phyloP scores from a whole-genome alignment of 768 basidiomycete genomes.

The Phallus indusiatus region DNA sequence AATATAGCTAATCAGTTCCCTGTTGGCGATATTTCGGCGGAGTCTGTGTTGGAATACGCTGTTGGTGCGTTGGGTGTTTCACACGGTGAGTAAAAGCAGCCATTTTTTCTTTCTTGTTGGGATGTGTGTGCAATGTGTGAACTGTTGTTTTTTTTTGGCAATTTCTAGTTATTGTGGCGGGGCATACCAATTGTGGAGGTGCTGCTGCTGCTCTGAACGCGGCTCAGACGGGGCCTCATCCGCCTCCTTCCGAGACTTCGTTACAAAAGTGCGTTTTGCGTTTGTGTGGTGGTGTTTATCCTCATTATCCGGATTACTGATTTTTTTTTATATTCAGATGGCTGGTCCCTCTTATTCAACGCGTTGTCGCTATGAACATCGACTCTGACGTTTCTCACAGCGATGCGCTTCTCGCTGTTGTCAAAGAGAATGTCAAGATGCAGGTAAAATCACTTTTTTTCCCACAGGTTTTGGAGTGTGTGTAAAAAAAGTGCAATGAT shows the following conservation, averaged over 20 bases:
- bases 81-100: too few species aligned
- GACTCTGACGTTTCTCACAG: background rate
- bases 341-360: constrained; percentile 23
- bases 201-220: constrained; percentile 35
- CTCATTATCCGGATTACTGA: constrained; percentile 12
- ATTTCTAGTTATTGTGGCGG: constrained; percentile 64
- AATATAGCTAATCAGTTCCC: constrained; percentile 88
- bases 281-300: background rate
- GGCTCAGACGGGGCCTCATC: constrained; percentile 2
- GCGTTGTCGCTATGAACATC: constrained; percentile 19
- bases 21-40: constrained; percentile 57
- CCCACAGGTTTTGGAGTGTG: too few species aligned
- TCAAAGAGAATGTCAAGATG: constrained; percentile 14
- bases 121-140: too few species aligned
- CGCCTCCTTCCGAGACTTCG: constrained; percentile 11
- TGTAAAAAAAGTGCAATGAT: too few species aligned
- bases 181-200: constrained; percentile 80
- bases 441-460: too few species aligned
- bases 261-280: constrained; percentile 14
- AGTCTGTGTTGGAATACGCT: constrained; percentile 68
- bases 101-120: constrained; percentile 20
- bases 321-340: constrained; percentile 23
- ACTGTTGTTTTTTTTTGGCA: background rate
- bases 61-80: constrained; percentile 59
- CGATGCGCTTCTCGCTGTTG: constrained; percentile 1